Conservation (phyloP, 2,329 filamentous ascomycete genomes). For the Leptographium lundbergii region DNA sequence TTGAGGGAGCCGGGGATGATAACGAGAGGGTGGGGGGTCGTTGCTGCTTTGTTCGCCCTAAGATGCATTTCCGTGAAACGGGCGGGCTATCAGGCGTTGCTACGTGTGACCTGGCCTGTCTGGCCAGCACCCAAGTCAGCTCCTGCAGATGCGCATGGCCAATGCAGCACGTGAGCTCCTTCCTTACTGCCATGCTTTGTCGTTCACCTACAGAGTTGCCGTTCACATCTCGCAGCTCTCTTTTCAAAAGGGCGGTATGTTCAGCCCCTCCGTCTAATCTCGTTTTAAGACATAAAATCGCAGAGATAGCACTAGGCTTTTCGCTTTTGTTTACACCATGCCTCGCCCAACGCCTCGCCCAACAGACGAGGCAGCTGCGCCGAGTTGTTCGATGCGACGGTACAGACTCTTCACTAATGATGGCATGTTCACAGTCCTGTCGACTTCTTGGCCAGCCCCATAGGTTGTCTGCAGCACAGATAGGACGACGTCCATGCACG, state of each 20-base stretch:
- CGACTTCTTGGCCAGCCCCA: conserved; percentile 20
- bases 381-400: conserved; percentile 47
- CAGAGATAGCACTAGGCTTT: neutral
- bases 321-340: neutral
- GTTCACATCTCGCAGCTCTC: neutral
- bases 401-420: conserved; percentile 56
- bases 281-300: no score
- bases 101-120: neutral
- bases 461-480: conserved; percentile 30
- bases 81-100: no score
- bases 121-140: neutral
- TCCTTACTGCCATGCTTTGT: neutral
- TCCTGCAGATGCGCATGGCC: neutral
- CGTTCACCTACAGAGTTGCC: neutral
- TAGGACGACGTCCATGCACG: conserved; percentile 47
- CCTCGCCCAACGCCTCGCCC: conserved; percentile 15
- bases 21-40: no score
- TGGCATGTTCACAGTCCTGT: conserved; percentile 26
- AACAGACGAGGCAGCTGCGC: conserved; percentile 32
- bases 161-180: neutral
- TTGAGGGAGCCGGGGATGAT: no score
- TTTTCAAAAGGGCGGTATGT: neutral
- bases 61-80: no score
- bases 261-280: neutral
- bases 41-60: neutral